Base-by-base conservation (phyloP, 73 alveolate genomes). In the Paramecium biaurelia region DNA sequence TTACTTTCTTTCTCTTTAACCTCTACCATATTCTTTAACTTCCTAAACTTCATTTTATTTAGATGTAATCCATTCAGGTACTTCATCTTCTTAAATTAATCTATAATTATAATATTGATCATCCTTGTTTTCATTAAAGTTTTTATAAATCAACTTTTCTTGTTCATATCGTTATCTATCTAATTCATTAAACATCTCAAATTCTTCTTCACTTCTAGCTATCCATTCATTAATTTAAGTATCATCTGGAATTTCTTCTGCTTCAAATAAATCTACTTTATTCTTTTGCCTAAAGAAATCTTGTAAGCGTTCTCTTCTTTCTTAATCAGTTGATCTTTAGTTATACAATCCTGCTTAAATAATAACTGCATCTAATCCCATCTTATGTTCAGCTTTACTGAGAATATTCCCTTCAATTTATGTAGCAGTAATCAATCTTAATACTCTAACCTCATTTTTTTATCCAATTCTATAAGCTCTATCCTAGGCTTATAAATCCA, bases 381-480 rank as follows among this genome's bases (percentile, higher is more conserved):
- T 98, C 92, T 98, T 98, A 89, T 94, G 94, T 49, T 98, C 98
- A 24, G 99, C 99, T 93, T 97, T 97, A 57, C 96, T 94, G n/a
- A 98, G 93, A 47, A 98, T 97, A 26, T 97, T 99, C 84, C 97
- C 99, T 92, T 98, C 99, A 59, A 97, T 96, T 82, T 95, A 93
- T 23, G 98, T 98, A 67, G 95, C 96, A 0, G 99, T 96, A 32
- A 98, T 95, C 37, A 98, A 95, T 92, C 99, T 95, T 63, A 95
- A 97, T 47, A 98, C 99, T 92, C 98, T 93, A 15, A 98, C 99
- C 92, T 98, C 99, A 76, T 96, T 96, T 88, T 96, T 97, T 92
- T 98, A 97, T 5, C 99, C 99, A 43, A 98, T 98, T 96, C 99
- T 98, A 95, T 98, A 99, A 4, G 99, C 99, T 85, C 99, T 93